phyloP scores from a whole-genome alignment of 805 yeast species.

The Myxozyma sirexii region DNA sequence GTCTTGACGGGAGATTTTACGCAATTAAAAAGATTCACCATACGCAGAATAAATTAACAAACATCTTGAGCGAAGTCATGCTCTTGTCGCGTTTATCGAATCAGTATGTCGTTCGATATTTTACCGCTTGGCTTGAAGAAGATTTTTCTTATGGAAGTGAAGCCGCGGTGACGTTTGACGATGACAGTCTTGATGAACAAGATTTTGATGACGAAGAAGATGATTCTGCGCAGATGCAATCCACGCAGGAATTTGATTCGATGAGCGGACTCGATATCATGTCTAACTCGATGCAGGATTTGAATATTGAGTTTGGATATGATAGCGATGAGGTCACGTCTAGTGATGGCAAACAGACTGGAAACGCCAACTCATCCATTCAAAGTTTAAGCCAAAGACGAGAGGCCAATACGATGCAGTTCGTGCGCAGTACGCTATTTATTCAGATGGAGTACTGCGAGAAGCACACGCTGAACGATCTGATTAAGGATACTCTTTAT shows the following conservation, averaged over 20 bases:
- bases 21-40: conserved; percentile 93
- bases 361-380: background rate
- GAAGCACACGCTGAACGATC: conserved; percentile 81
- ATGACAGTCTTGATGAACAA: conserved; percentile 36
- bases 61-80: conserved; percentile 87
- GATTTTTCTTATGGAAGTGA: conserved; percentile 47
- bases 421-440: conserved; percentile 57
- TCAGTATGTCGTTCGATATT: conserved; percentile 93
- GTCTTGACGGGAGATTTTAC: conserved; percentile 90
- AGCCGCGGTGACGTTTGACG: conserved; percentile 38
- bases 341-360: background rate
- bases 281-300: conserved; percentile 34
- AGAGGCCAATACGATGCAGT: background rate
- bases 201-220: conserved; percentile 37
- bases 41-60: conserved; percentile 73
- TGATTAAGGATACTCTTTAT: conserved; percentile 77
- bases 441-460: conserved; percentile 99
- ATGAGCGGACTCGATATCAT: conserved; percentile 34
- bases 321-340: conserved; percentile 26
- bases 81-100: conserved; percentile 88
- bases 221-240: conserved; percentile 21
- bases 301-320: conserved; percentile 42
- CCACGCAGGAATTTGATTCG: conserved; percentile 28
- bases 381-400: background rate
- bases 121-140: conserved; percentile 96